Evolutionary conservation across 495 filamentous ascomycete species (phyloP), one percentile per base, ranked within the genome.

Genomic region (Neurospora sp.): DNA sequence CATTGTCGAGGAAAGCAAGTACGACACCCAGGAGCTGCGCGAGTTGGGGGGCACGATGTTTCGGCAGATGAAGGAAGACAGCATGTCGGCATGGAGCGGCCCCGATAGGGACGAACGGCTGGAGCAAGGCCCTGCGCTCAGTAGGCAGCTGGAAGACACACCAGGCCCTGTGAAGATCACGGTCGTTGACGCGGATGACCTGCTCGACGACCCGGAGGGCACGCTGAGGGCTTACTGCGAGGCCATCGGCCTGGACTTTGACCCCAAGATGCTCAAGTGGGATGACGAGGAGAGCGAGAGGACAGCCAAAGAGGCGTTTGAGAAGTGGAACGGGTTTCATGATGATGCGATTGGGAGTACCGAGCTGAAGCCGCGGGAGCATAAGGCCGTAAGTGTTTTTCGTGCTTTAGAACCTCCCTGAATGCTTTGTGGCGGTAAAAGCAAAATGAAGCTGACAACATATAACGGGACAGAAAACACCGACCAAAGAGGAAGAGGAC

Each of bases 251-350:
- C 79, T 98, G 37, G 84, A 89, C 17, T 99, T 90, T 80, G 77
- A 78, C 39, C 86, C 86, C 3, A 82, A 85, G 0, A 96, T 98
- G 94, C 85, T 99, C 71, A 82, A 81, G 31, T 99, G 96, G 96
- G 90, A 92, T 48, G 89, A 87, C 40, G 89, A 89, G 74, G 89
- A 89, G 69, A 89, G 90, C 61, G 89, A 95, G 72, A 70, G 81
- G 69, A 77, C 82, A 70, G 94, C 92, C 0, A 84, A 83, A 70
- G 86, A 87, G 70, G 86, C 87, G 22, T 99, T 99, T 83, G 92
- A 93, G 83, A 99, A 99, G 83, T 99, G 96, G 96, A 89, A 89
- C 71, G 96, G 94, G 0, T 99, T 97, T 80, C 96, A 98, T 78
- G 92, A 98, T 70, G 95, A 98, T 84, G 96, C 93, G 20, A 92